These are phyloP conservation scores for Pythium catenulatum DNA, from an alignment of 352 stramenopile genomes.

Conservation along the genomic window DNA sequence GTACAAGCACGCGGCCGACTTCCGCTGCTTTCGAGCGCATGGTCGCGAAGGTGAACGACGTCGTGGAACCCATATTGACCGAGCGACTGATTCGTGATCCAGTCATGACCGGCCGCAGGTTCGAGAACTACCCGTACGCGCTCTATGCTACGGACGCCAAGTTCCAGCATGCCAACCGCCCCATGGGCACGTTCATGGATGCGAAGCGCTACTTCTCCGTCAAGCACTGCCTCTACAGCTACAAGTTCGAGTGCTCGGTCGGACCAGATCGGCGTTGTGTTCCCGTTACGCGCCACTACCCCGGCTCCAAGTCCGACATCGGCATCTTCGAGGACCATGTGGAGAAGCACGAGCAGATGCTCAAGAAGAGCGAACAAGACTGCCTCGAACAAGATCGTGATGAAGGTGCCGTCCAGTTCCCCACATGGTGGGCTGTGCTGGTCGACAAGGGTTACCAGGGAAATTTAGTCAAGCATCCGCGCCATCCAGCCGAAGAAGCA, in stretches of 20 bases:
- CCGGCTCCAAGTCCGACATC: not conserved
- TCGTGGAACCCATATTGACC: not conserved
- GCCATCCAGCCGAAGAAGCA: too few relatives aligned
- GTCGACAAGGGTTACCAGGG: too few relatives aligned
- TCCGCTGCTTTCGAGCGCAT: not conserved
- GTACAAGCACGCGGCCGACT: not conserved
- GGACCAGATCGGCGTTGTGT: not conserved
- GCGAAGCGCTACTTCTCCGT: not conserved
- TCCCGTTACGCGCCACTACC: not conserved
- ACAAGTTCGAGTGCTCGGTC: not conserved
- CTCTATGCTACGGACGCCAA: not conserved
- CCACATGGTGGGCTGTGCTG: too few relatives aligned
- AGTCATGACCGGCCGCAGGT: not conserved
- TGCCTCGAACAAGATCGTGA: too few relatives aligned
- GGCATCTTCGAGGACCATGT: not conserved
- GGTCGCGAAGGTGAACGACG: not conserved
- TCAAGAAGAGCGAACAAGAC: too few relatives aligned
- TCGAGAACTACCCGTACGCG: not conserved
- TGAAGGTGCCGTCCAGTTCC: too few relatives aligned
- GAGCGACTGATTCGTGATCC: not conserved
- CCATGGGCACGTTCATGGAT: not conserved
- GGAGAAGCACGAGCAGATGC: too few relatives aligned
- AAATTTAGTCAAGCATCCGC: too few relatives aligned
- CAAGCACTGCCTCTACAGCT: not conserved
- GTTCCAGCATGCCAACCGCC: not conserved